phyloP scores from a whole-genome alignment of 2,329 filamentous ascomycete genomes.

The Monilinia laxa region DNA sequence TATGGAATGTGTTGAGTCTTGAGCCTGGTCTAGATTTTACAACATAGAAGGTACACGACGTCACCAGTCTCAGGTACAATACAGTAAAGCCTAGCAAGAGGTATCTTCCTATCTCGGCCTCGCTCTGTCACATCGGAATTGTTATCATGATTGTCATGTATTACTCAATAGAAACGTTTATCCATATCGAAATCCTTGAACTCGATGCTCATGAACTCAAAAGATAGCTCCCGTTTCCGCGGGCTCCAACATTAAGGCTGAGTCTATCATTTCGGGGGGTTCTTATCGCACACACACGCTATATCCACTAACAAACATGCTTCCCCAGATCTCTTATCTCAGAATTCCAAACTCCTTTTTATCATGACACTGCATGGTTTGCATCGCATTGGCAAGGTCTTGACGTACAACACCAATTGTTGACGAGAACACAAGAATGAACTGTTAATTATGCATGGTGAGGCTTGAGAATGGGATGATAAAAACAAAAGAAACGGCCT shows the following conservation, averaged over 20 bases:
- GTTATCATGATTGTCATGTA: background rate
- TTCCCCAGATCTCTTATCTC: slow-evolving; percentile 21
- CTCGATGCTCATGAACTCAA: background rate
- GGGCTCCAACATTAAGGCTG: background rate
- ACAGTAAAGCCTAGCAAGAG: background rate
- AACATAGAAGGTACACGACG: background rate
- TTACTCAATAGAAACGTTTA: slow-evolving; percentile 11
- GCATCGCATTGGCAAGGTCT: background rate
- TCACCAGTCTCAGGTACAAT: background rate
- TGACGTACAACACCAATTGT: background rate
- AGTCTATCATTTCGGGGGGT: background rate
- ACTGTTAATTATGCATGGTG: background rate
- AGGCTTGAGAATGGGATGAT: slow-evolving; percentile 4
- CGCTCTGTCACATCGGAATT: background rate
- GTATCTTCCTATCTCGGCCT: background rate
- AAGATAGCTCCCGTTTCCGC: background rate
- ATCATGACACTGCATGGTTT: background rate
- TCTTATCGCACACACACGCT: slow-evolving; percentile 1
- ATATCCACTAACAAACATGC: slow-evolving; percentile 12
- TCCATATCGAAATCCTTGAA: background rate
- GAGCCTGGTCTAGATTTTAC: background rate
- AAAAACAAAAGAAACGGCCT: background rate
- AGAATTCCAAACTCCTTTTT: slow-evolving; percentile 2
- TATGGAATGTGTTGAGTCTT: background rate
- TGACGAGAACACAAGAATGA: background rate